phyloP scores from a whole-genome alignment of 768 basidiomycete genomes.

The Austroboletus eburneus region DNA sequence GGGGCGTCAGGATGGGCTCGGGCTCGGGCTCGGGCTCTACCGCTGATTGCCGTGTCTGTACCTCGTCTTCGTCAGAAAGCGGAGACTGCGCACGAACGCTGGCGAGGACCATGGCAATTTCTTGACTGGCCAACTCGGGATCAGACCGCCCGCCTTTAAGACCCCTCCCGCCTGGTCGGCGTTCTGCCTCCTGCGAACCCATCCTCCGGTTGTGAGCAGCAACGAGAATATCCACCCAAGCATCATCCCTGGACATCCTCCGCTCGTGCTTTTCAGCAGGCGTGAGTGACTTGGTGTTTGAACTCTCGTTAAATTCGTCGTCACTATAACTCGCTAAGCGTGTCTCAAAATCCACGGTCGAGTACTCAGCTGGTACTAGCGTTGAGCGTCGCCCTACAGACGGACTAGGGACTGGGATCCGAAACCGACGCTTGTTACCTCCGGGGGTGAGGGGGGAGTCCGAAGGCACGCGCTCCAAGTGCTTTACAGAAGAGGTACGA shows the following conservation, averaged over 20 bases:
- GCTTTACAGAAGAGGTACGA: conserved; percentile 14
- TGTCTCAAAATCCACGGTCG: conserved; percentile 80
- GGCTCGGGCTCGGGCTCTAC: conserved; percentile 5
- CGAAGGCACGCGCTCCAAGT: conserved; percentile 24
- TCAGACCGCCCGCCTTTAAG: conserved; percentile 44
- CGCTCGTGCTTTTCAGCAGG: conserved; percentile 40
- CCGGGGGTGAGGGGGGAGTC: conserved; percentile 27
- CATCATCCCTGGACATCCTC: conserved; percentile 57
- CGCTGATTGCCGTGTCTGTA: conserved; percentile 20
- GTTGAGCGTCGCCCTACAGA: conserved; percentile 44
- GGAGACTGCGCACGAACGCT: conserved; percentile 39
- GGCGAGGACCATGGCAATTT: conserved; percentile 69
- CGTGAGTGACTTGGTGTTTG: conserved; percentile 37
- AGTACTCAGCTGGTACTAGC: conserved; percentile 69
- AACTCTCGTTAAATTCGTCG: conserved; percentile 41
- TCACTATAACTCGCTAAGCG: conserved; percentile 63
- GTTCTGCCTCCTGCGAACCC: conserved; percentile 52
- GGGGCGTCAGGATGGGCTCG: background rate
- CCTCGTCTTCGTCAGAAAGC: conserved; percentile 40
- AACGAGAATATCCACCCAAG: conserved; percentile 87
- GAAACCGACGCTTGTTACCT: conserved; percentile 48
- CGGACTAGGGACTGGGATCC: conserved; percentile 57
- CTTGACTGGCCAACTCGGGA: conserved; percentile 68
- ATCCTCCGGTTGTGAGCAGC: conserved; percentile 50
- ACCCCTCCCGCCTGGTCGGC: conserved; percentile 23